phyloP scores from a whole-genome alignment of 768 basidiomycete species.

The Pleurotus sapidus region DNA sequence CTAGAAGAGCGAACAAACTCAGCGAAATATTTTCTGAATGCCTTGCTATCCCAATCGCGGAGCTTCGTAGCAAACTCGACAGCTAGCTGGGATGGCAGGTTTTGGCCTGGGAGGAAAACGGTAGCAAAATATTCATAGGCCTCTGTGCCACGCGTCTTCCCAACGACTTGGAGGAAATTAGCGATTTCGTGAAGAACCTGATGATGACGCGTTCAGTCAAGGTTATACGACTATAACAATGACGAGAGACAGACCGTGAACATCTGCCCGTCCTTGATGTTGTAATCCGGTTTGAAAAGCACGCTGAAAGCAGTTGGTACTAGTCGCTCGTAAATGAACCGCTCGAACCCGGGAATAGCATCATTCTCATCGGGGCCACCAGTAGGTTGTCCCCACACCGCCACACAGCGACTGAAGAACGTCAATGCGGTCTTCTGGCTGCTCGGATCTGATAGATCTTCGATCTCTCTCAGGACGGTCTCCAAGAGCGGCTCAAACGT shows the following conservation, averaged over 20 bases:
- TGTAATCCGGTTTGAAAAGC: constrained; percentile 75
- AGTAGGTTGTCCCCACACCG: constrained; percentile 62
- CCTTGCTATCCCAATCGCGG: constrained; percentile 69
- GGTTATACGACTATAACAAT: not conserved
- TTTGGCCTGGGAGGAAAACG: constrained; percentile 84
- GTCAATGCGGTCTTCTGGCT: constrained; percentile 79
- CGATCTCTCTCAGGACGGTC: constrained; percentile 68
- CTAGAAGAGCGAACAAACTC: constrained; percentile 79
- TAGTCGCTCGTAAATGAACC: constrained; percentile 85
- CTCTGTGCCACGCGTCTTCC: constrained; percentile 77
- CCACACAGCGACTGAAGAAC: constrained; percentile 71
- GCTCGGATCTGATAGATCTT: constrained; percentile 70
- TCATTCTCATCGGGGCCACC: constrained; percentile 28
- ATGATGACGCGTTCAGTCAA: not conserved
- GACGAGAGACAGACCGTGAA: constrained; percentile 56
- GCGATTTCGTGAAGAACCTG: constrained; percentile 91
- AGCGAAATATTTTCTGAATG: constrained; percentile 83
- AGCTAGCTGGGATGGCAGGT: constrained; percentile 78
- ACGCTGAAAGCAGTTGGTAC: constrained; percentile 83
- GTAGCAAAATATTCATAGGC: constrained; percentile 76
- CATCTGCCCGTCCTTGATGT: constrained; percentile 85
- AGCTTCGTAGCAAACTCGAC: constrained; percentile 77
- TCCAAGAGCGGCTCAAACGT: constrained; percentile 77
- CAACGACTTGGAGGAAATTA: constrained; percentile 75
- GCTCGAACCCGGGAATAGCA: constrained; percentile 85